A percentile compares a stretch with the other conserved stretches of the same genome.
phyloP scores from a whole-genome alignment of 176 grass and related monocot species.

The barley (Hordeum vulgare) region DNA sequence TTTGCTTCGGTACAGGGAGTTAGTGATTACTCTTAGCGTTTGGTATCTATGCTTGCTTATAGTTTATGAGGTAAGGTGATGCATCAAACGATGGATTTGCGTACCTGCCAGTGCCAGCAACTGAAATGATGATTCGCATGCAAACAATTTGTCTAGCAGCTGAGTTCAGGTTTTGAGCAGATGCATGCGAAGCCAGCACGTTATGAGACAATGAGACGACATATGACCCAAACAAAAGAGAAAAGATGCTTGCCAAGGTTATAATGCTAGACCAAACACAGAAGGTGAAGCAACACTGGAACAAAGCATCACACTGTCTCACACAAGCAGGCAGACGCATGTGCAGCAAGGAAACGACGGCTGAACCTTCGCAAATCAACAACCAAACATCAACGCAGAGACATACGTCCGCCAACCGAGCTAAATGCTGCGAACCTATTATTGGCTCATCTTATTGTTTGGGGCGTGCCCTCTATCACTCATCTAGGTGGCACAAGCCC shows the following conservation, averaged over 20 bases:
- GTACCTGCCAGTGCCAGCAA: background rate
- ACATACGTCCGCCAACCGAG: background rate
- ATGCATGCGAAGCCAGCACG: background rate
- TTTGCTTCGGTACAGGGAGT: background rate
- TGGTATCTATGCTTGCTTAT: background rate
- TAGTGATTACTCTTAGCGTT: background rate
- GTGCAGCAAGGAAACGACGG: background rate
- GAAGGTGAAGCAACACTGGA: background rate
- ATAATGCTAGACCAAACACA: background rate
- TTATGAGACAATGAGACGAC: background rate
- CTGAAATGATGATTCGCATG: background rate
- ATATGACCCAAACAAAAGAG: background rate
- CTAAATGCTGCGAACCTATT: conserved; percentile 5
- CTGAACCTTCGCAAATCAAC: background rate
- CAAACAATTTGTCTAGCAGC: background rate
- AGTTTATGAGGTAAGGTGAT: background rate
- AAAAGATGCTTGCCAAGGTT: background rate
- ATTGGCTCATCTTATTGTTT: conserved; percentile 7
- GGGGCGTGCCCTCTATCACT: background rate
- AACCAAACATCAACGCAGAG: background rate
- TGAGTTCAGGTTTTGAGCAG: background rate
- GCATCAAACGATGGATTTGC: background rate
- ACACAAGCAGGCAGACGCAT: background rate
- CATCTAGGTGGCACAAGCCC: conserved; percentile 15
- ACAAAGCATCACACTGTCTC: background rate